These are phyloP conservation scores for Myochromella boudieri DNA, from an alignment of 768 basidiomycete species.

Conservation along the genomic window DNA sequence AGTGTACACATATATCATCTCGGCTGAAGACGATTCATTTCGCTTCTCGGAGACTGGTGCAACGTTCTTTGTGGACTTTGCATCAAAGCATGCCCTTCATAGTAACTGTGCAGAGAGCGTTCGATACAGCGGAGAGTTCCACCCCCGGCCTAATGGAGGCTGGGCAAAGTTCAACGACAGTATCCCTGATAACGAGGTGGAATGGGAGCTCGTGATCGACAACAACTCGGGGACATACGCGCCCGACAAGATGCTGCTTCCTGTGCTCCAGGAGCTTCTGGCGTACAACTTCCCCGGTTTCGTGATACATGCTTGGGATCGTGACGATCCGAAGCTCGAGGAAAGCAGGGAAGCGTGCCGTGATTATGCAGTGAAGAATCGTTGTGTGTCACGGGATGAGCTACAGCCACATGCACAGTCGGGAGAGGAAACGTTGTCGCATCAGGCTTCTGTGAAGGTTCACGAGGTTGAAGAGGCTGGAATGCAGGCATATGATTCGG, in stretches of 20 bases:
- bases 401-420: slow-evolving; percentile 59
- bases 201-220: slow-evolving; percentile 84
- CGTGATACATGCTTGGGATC: slow-evolving; percentile 50
- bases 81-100: slow-evolving; percentile 85
- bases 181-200: slow-evolving; percentile 50
- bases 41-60: slow-evolving; percentile 88
- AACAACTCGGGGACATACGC: slow-evolving; percentile 87
- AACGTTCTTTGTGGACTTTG: slow-evolving; percentile 84
- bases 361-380: slow-evolving; percentile 56
- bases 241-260: slow-evolving; percentile 64
- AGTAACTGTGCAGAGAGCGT: slow-evolving; percentile 67
- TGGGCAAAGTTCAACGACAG: slow-evolving; percentile 64
- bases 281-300: slow-evolving; percentile 76
- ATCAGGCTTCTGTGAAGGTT: slow-evolving; percentile 18
- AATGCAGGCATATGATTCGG: no score
- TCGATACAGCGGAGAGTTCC: slow-evolving; percentile 78
- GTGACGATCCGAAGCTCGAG: slow-evolving; percentile 53
- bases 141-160: slow-evolving; percentile 67
- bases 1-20: slow-evolving; percentile 85
- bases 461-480: slow-evolving; percentile 11
- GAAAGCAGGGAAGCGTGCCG: slow-evolving; percentile 67
- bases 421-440: slow-evolving; percentile 53
- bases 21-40: slow-evolving; percentile 70
- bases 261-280: slow-evolving; percentile 57
- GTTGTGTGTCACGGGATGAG: slow-evolving; percentile 62